Percentiles rank a stretch among this genome's conserved stretches.
Evolutionary conservation across 192 early-diverging fungal genomes (phyloP).

Genomic region (Coemansia sp.): DNA sequence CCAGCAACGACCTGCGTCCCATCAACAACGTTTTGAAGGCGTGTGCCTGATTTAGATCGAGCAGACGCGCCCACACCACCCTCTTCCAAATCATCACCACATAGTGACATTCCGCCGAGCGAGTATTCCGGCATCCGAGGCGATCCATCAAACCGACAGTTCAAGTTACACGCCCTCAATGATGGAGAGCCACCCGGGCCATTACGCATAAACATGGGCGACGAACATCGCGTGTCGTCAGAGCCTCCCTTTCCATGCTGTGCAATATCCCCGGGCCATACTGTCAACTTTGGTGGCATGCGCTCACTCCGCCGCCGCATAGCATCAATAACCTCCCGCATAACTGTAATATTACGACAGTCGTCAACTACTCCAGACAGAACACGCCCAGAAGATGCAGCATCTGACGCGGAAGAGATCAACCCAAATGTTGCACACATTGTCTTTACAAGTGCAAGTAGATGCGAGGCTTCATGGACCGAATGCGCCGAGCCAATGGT

Average conservation of each 20-base stretch:
- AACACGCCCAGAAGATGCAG: not conserved
- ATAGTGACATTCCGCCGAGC: not conserved
- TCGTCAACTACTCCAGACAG: constrained; percentile 31
- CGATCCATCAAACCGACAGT: too few species aligned
- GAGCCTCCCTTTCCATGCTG: not conserved
- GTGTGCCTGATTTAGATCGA: not conserved
- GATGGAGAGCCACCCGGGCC: not conserved
- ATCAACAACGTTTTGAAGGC: constrained; percentile 8
- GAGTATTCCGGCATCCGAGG: not conserved
- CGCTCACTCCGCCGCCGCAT: constrained; percentile 14
- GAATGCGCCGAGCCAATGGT: constrained; percentile 34
- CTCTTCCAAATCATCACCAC: not conserved
- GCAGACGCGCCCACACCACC: not conserved
- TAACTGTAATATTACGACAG: constrained; percentile 35
- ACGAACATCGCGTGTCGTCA: not conserved
- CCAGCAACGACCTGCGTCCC: constrained; percentile 19
- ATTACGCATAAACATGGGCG: too few species aligned
- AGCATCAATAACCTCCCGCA: constrained; percentile 38
- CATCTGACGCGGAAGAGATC: not conserved
- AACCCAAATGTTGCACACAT: constrained; percentile 30
- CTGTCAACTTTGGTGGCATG: constrained; percentile 12
- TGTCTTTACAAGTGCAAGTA: constrained; percentile 26
- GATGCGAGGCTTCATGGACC: constrained; percentile 32
- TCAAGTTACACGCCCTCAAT: too few species aligned
- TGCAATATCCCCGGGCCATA: constrained; percentile 32